These are phyloP conservation scores for Thalassiosira hispida DNA, from an alignment of 352 stramenopile genomes.

Conservation along the genomic window DNA sequence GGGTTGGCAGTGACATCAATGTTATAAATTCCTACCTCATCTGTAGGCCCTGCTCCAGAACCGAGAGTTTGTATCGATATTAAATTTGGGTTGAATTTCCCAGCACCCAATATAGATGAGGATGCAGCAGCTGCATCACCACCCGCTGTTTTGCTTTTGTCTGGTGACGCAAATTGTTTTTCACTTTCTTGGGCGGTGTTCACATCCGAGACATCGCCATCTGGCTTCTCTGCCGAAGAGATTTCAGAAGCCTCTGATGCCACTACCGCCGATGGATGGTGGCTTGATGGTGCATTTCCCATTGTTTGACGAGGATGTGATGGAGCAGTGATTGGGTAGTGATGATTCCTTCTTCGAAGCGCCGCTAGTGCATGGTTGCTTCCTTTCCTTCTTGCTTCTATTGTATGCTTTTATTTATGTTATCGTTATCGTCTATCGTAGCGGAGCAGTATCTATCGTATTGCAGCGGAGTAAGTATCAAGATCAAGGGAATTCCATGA, in stretches of 20 bases:
- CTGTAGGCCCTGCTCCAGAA: slow-evolving; percentile 3
- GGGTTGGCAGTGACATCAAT: slow-evolving; percentile 7
- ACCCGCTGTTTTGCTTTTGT: not conserved
- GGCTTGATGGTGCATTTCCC: slow-evolving; percentile 2
- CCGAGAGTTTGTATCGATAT: slow-evolving; percentile 51
- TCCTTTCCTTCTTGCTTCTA: no score
- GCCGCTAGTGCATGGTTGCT: no score
- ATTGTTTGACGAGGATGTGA: not conserved
- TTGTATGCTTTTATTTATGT: no score
- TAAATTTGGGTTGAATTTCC: slow-evolving; percentile 31
- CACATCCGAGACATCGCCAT: not conserved
- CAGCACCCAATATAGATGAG: not conserved
- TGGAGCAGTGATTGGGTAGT: no score
- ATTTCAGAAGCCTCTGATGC: not conserved
- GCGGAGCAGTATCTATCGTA: no score
- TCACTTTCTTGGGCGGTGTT: not conserved
- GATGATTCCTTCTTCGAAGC: no score
- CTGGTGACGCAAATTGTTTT: not conserved
- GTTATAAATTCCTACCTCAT: slow-evolving; percentile 6
- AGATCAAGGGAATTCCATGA: no score
- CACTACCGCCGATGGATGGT: not conserved
- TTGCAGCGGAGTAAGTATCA: no score
- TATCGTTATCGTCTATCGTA: no score
- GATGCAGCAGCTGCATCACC: not conserved
- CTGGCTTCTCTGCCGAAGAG: not conserved